A percentile compares a stretch with the other conserved stretches of the same genome.
Conservation (phyloP, 1,284 basidiomycete species). For the Sporisorium sorghi region DNA sequence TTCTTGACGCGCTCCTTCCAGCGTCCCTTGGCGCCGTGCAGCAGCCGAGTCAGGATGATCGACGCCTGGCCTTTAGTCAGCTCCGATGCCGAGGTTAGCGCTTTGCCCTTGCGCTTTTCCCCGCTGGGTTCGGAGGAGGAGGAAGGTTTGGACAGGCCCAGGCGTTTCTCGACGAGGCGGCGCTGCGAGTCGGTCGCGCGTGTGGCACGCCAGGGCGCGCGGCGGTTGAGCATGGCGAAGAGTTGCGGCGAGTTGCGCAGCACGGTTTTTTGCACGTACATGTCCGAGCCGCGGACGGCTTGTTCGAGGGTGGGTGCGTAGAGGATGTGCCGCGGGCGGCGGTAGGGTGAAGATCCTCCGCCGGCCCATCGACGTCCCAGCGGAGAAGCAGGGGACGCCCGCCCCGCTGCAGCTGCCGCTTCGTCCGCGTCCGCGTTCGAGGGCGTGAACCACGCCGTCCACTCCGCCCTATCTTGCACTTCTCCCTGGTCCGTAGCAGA, state of each 20-base stretch:
- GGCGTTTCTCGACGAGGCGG: constrained; percentile 75
- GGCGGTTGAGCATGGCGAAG: constrained; percentile 36
- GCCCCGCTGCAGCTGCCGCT: constrained; percentile 35
- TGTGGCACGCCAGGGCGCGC: constrained; percentile 79
- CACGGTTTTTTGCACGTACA: constrained; percentile 75
- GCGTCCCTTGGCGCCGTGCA: constrained; percentile 50
- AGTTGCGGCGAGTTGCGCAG: constrained; percentile 70
- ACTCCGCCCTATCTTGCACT: constrained; percentile 47
- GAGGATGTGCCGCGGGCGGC: constrained; percentile 41
- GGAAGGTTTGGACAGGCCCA: constrained; percentile 57
- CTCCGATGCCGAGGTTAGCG: not conserved
- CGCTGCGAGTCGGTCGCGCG: constrained; percentile 79
- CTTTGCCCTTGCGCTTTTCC: constrained; percentile 42
- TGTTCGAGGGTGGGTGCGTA: constrained; percentile 66
- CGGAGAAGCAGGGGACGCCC: not conserved
- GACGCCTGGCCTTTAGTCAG: constrained; percentile 60
- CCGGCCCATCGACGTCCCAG: not conserved
- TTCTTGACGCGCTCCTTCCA: constrained; percentile 49
- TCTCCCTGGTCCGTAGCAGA: constrained; percentile 12
- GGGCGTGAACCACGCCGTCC: constrained; percentile 39
- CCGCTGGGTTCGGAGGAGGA: not conserved
- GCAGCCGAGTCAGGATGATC: constrained; percentile 49
- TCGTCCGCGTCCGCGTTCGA: constrained; percentile 48
- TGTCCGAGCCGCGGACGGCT: constrained; percentile 78
- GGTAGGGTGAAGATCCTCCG: constrained; percentile 44